Base-by-base conservation (phyloP, 805 yeast genomes). In the Candida krabiensis region DNA sequence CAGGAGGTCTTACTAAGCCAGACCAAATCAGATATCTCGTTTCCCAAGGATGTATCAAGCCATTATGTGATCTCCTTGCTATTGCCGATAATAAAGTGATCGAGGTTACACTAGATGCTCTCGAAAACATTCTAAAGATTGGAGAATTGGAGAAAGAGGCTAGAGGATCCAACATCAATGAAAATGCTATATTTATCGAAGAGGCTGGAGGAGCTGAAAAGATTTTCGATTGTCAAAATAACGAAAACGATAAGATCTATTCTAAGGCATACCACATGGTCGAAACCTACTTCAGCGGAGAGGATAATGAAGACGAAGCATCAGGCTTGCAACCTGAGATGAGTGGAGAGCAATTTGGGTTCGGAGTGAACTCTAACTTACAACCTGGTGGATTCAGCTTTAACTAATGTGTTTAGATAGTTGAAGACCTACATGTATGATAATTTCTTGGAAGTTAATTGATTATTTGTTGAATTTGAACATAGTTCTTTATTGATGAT, bases 161-260 rank as follows among this genome's bases (percentile, higher is more conserved):
- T 38, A 73, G 77, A 43, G 86, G 84, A 40, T 62, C 81, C 13
- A 64, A 73, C 34, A 74, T 80, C 55, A 93, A 93, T 67, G 87
- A 86, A 63, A 84, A 90, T 60, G 96, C 98, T 19, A 75, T 89
- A 46, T 88, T 68, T 68, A 86, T 93, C 59, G 99, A 93, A 70
- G 97, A 91, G 64, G 97, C 97, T 30, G 98, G 97, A 55, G 99
- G 99, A 47, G 84, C 89, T 80, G 98, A 93, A 64, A 90, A 87
- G 71, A 91, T 93, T 55, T 84, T 85, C 65, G 88, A 86, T 45
- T 86, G 96, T 62, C 99, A 93, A 73, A 79, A 76, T 61, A 89
- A 87, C 67, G 86, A 81, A 58, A 93, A 91, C 66, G 95, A 91
- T 61, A 86, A 83, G 60, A 86, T 93, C 58, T 93, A 93, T 67